Conservation (phyloP, 2,329 filamentous ascomycete genomes). For the Didymella lethalis region DNA sequence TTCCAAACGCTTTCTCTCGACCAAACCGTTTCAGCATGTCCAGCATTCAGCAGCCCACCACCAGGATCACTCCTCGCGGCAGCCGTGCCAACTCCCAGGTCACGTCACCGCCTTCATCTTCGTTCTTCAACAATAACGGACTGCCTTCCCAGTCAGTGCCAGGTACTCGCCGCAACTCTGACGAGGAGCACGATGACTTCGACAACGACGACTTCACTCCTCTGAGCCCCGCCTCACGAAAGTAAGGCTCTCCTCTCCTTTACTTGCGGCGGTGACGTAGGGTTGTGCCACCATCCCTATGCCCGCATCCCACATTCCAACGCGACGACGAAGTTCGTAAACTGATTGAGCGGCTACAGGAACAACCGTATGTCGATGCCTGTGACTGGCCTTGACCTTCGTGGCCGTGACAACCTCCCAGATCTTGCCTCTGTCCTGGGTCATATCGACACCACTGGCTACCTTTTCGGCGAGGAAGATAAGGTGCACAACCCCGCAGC, state of each 20-base stretch:
- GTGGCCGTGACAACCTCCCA: slow-evolving; percentile 62
- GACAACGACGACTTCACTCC: slow-evolving; percentile 71
- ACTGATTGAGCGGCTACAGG: slow-evolving; percentile 56
- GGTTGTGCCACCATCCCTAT: slow-evolving; percentile 25
- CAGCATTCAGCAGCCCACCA: slow-evolving; percentile 72
- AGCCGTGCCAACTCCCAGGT: slow-evolving; percentile 80
- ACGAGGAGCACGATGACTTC: slow-evolving; percentile 82
- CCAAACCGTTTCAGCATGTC: slow-evolving; percentile 90
- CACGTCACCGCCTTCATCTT: slow-evolving; percentile 71
- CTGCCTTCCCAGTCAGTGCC: slow-evolving; percentile 86
- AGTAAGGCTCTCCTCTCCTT: slow-evolving; percentile 40
- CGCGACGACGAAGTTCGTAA: slow-evolving; percentile 27
- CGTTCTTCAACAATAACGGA: slow-evolving; percentile 62
- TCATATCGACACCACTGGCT: slow-evolving; percentile 83
- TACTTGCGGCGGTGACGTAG: slow-evolving; percentile 9
- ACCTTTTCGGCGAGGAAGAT: slow-evolving; percentile 79
- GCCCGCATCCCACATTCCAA: slow-evolving; percentile 30
- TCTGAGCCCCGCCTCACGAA: slow-evolving; percentile 45
- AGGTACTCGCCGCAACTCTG: slow-evolving; percentile 85
- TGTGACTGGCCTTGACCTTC: slow-evolving; percentile 73
- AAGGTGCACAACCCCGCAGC: slow-evolving; percentile 60
- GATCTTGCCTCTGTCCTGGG: slow-evolving; percentile 67
- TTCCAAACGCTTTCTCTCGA: slow-evolving; percentile 80
- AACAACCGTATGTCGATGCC: slow-evolving; percentile 95
- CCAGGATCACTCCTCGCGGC: slow-evolving; percentile 69